phyloP scores from a whole-genome alignment of 495 filamentous ascomycete species.

The Apodospora peruviana region DNA sequence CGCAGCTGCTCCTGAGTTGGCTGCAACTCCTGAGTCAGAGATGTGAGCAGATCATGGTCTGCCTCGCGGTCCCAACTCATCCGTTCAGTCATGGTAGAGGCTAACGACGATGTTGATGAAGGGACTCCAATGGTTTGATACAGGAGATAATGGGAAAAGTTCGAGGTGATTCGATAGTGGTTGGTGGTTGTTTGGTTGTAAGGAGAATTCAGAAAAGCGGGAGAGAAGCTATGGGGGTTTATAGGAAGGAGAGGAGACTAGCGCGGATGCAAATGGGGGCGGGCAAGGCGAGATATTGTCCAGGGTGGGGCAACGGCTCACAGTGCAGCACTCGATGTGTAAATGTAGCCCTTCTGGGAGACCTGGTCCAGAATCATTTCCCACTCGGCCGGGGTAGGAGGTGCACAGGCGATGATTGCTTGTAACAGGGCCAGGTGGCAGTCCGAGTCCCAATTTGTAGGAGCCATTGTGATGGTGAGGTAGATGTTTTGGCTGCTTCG shows the following conservation, averaged over 20 bases:
- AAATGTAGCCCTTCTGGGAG: conserved; percentile 17
- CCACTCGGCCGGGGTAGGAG: conserved; percentile 17
- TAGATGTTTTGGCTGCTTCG: not conserved
- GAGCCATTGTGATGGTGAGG: not conserved
- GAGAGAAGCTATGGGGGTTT: not conserved
- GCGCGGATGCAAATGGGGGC: not conserved
- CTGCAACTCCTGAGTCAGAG: conserved; percentile 10
- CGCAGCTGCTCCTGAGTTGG: conserved; percentile 17
- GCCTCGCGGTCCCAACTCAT: conserved; percentile 28
- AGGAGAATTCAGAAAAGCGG: not conserved
- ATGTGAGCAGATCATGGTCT: conserved; percentile 20
- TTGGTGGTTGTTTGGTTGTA: not conserved
- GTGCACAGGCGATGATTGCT: conserved; percentile 18
- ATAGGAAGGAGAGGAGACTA: conserved; percentile 1
- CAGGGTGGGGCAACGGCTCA: too few species aligned
- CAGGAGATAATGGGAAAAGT: not conserved
- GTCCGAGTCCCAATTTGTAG: conserved; percentile 23
- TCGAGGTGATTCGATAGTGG: not conserved
- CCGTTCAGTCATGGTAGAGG: conserved; percentile 7
- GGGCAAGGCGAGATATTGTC: too few species aligned
- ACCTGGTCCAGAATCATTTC: conserved; percentile 13
- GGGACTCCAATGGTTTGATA: not conserved
- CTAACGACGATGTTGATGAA: not conserved
- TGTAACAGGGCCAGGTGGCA: conserved; percentile 28
- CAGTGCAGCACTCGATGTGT: conserved; percentile 23